These are phyloP conservation scores for Odonthalia washingtoniensis DNA, from an alignment of 31 red algal species.

Conservation along the genomic window DNA sequence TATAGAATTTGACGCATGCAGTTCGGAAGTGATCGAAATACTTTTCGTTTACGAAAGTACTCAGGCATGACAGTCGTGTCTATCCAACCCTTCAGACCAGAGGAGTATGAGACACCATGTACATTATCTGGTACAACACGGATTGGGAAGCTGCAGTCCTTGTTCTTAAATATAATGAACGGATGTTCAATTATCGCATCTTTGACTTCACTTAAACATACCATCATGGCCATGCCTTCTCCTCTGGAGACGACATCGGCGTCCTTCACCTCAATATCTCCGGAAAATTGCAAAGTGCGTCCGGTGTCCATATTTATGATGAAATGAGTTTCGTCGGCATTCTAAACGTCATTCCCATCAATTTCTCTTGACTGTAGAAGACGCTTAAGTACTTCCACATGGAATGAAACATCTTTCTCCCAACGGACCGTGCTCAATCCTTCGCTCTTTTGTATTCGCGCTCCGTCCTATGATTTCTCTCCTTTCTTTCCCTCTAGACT, in stretches of 20 bases:
- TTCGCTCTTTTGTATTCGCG: no score
- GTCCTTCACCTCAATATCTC: neutral
- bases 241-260: neutral
- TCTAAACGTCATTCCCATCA: neutral
- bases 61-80: conserved; percentile 17
- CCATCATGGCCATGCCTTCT: neutral
- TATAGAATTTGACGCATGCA: conserved; percentile 15
- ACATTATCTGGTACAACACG: neutral
- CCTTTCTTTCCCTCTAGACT: no score
- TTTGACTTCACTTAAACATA: neutral
- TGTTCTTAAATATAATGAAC: neutral
- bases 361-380: no score
- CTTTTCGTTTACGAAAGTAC: conserved; percentile 12
- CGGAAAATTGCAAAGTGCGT: neutral
- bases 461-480: no score
- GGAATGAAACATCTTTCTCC: no score
- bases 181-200: neutral
- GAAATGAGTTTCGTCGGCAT: neutral
- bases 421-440: no score
- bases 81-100: conserved; percentile 38
- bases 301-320: neutral
- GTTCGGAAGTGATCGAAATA: conserved; percentile 31
- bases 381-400: no score
- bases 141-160: neutral
- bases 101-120: neutral